phyloP scores from a whole-genome alignment of 2,329 filamentous ascomycete species.

The Didymella glomerata region DNA sequence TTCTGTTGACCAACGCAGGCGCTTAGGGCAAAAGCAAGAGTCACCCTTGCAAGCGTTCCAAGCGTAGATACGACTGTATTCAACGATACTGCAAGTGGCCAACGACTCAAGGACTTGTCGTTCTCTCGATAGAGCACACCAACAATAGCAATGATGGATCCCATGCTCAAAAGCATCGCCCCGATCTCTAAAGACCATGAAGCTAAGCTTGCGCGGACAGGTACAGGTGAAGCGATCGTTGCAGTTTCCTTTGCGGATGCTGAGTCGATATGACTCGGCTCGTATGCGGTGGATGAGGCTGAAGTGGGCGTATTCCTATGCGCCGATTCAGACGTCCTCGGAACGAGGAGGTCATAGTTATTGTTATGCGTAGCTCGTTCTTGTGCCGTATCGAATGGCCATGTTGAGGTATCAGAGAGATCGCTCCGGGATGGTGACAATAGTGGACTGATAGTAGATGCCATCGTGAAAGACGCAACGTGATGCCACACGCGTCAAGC shows the following conservation, averaged over 20 bases:
- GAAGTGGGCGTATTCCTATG: too few relatives aligned
- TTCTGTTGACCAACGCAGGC: conserved; percentile 28
- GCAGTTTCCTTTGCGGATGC: background rate
- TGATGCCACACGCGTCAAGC: too few relatives aligned
- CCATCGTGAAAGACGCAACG: too few relatives aligned
- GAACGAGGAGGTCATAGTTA: too few relatives aligned
- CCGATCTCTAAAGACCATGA: conserved; percentile 15
- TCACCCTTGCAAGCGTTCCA: conserved; percentile 21
- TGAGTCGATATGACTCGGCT: conserved; percentile 4
- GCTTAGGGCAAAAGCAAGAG: conserved; percentile 24
- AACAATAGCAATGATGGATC: conserved; percentile 12
- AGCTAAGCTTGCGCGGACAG: too few relatives aligned
- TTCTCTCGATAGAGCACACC: conserved; percentile 15
- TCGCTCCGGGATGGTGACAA: too few relatives aligned
- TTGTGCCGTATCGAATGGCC: too few relatives aligned
- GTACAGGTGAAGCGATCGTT: too few relatives aligned
- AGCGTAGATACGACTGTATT: conserved; percentile 22
- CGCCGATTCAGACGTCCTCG: too few relatives aligned
- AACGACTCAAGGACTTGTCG: conserved; percentile 12
- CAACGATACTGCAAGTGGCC: conserved; percentile 18
- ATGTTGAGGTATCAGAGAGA: too few relatives aligned
- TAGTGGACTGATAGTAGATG: too few relatives aligned
- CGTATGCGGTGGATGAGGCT: conserved; percentile 1
- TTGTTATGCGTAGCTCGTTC: too few relatives aligned
- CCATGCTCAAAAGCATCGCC: conserved; percentile 4